Conservation (phyloP, 1,284 basidiomycete genomes). For the Melanopsichium pennsylvanicum region DNA sequence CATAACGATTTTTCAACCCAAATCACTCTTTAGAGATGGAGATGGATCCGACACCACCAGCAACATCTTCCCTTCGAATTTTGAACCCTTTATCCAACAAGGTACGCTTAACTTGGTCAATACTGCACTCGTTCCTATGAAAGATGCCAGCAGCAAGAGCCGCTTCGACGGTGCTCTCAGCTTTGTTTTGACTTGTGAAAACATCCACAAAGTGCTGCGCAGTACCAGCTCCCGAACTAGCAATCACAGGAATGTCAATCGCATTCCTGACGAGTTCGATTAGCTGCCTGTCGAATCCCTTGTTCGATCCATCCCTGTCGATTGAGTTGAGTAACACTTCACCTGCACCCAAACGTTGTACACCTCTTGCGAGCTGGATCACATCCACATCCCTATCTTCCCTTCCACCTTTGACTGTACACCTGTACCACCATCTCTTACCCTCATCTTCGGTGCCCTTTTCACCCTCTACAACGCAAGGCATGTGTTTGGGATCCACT, state of each 20-base stretch:
- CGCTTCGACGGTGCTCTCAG: conserved; percentile 75
- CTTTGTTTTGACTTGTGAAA: conserved; percentile 29
- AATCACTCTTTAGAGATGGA: conserved; percentile 38
- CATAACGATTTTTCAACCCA: too few relatives aligned
- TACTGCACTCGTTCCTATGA: conserved; percentile 83
- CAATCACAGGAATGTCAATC: conserved; percentile 91
- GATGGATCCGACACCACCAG: conserved; percentile 43
- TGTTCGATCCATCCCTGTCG: conserved; percentile 91
- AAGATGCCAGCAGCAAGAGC: conserved; percentile 97
- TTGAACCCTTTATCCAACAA: conserved; percentile 55
- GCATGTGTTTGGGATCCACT: conserved; percentile 68
- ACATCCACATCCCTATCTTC: conserved; percentile 88
- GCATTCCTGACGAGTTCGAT: conserved; percentile 75
- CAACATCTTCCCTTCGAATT: conserved; percentile 48
- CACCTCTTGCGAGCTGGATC: conserved; percentile 87
- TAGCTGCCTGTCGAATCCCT: conserved; percentile 89
- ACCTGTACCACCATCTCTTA: conserved; percentile 96
- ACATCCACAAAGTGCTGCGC: conserved; percentile 85
- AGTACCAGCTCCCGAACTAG: conserved; percentile 86
- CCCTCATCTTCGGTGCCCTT: conserved; percentile 70
- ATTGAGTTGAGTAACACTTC: conserved; percentile 96
- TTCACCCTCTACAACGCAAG: conserved; percentile 55
- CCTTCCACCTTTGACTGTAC: conserved; percentile 92
- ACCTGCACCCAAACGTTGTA: conserved; percentile 88
- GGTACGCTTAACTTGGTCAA: conserved; percentile 67